Evolutionary conservation across 2,329 filamentous ascomycete genomes (phyloP).

Genomic region (Myriosclerotinia duriaeana): DNA sequence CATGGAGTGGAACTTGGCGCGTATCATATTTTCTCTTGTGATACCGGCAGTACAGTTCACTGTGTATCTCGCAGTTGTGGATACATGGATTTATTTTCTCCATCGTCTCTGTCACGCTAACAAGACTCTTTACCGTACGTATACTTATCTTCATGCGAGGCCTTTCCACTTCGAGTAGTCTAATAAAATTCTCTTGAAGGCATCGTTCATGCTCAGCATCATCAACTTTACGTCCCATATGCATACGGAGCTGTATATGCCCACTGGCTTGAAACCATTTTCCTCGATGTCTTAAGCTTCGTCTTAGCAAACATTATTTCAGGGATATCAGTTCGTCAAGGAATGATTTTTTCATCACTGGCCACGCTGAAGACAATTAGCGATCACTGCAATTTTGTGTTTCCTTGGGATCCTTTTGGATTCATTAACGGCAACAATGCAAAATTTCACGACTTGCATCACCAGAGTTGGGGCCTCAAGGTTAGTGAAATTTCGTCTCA

Average conservation of each 20-base stretch:
- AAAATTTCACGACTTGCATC: constrained; percentile 25
- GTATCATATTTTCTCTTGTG: constrained; percentile 10
- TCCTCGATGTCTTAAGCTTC: constrained; percentile 22
- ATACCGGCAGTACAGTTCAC: constrained; percentile 6
- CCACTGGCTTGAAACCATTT: constrained; percentile 19
- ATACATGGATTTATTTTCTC: constrained; percentile 20
- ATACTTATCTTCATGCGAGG: not conserved
- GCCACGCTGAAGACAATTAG: constrained; percentile 22
- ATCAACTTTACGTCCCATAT: constrained; percentile 18
- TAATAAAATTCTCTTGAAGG: not conserved
- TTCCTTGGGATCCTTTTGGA: constrained; percentile 21
- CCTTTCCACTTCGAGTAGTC: not conserved
- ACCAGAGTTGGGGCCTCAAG: constrained; percentile 25
- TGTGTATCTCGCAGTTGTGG: constrained; percentile 20
- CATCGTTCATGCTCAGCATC: constrained; percentile 16
- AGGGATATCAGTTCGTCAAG: constrained; percentile 22
- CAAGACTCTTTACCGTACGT: constrained; percentile 20
- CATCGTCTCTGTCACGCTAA: constrained; percentile 19
- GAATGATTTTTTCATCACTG: constrained; percentile 19
- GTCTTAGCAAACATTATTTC: constrained; percentile 16
- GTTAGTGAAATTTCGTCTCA: not conserved
- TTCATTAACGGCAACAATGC: constrained; percentile 19
- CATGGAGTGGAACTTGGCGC: constrained; percentile 15
- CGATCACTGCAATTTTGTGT: constrained; percentile 24
- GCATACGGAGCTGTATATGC: constrained; percentile 22